Evolutionary conservation across 2,329 filamentous ascomycete genomes (phyloP), one percentile per base, ranked within the genome.

Genomic region (Penicillium sp.): DNA sequence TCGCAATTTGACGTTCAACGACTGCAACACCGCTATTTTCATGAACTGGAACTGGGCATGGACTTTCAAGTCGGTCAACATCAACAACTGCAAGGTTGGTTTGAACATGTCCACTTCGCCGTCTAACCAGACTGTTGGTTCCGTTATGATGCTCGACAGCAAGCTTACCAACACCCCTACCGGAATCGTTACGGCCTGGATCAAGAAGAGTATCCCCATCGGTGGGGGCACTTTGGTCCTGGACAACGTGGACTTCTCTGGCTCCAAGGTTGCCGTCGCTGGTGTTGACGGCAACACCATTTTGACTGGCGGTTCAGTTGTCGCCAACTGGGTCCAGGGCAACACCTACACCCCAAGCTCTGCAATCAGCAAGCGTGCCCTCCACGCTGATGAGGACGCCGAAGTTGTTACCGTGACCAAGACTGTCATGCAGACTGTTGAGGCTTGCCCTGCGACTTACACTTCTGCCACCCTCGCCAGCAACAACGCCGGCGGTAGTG

Each of bases 41-140:
- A 89, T 94, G 86, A 92, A 92, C 79, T 96, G 91, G 91, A 90
- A 93, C 77, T 96, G 91, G 91, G 80, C 86, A 18, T 95, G 89
- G 88, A 85, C 87, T 43, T 85, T 94, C 75, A 90, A 93, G 70
- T 88, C 84, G 33, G 64, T 95, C 35, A 82, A 77, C 44, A 89
- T 95, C 74, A 86, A 90, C 72, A 85, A 88, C 70, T 90, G 88
- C 69, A 77, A 79, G n/a, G 75, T 92, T 37, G 91, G 89, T 53
- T 78, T 95, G 59, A 89, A 95, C 74, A 90, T 96, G 85, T 84
- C 87, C 51, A 84, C 82, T 63, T 82, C 85, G 47, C 83, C 80
- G 25, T 71, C 78, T 29, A 77, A 80, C 64, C 89, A 94, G 77
- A 88, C 85, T 11, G 92, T 96, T 50, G 94, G 94, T 53, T 96